Evolutionary conservation across 257 asterid species (phyloP), one percentile per base, ranked within the genome.

Genomic region (Verbascum thapsus): DNA sequence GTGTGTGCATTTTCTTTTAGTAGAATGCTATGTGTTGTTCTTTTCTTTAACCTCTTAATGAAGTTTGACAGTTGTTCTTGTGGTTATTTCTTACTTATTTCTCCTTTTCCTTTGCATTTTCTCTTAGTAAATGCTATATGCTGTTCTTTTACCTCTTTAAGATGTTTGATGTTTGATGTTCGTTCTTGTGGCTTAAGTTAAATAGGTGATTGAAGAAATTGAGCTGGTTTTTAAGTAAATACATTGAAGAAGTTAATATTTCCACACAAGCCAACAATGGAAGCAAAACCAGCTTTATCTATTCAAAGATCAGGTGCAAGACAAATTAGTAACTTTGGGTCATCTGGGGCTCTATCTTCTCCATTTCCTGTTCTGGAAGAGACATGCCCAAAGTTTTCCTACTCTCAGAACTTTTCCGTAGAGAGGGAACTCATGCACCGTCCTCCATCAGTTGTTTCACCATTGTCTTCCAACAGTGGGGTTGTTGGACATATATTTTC

Each of bases 401-500:
- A 69, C 15, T 71, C 76, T 13, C 81, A 70, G 56, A 80, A 71
- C 45, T 51, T 34, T 54, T 41, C 73, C 50, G 7, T 53, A 65
- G 82, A 68, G 56, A 72, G 77, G 67, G 81, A 74, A 53, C 54
- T 74, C 61, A 61, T 60, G 70, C 82, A 70, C 56, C 66, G 39
- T 52, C 72, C 78, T 62, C 56, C 76, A 59, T 61, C 80, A 38
- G 63, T 59, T 51, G 57, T 60, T 53, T 75, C 88, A 22, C 67
- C 82, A 43, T 48, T 81, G 64, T 74, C 81, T 67, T 80, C 87
- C 41, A 68, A 78, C 66, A 76, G 80, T 68, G 81, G 80, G 61
- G 80, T 67, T 58, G 83, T 71, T 58, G 89, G 89, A 39, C 87
- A 74, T 75, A 68, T 83, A 26, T 78, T 83, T 68, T 88, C 91